Evolutionary conservation across 1,284 basidiomycete genomes (phyloP), one percentile per base, ranked within the genome.

Genomic region (Tilletia walkeri): DNA sequence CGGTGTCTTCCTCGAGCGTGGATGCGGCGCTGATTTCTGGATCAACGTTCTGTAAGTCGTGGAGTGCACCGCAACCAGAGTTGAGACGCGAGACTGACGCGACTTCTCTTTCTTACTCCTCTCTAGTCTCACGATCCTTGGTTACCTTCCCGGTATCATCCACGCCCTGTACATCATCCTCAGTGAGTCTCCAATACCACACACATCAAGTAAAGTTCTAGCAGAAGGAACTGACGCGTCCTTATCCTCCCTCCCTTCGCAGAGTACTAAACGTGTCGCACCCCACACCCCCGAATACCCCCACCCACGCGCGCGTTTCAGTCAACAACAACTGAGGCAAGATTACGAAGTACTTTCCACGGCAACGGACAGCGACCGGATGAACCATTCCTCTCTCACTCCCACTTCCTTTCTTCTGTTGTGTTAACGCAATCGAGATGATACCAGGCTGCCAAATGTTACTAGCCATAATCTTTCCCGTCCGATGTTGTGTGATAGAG

Each of bases 91-190:
- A 56, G 18, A 3, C 54, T 56, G n/a, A 56, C 54, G 30, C 54
- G 9, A 2, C 66, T n/a, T 39, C 54, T 48, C 50, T 54, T 41
- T 75, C 70, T 73, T 73, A 73, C 73, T 79, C 66, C 72, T 78
- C 54, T 30, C 24, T 30, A 30, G 24, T 30, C 71, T 78, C 68
- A 78, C 75, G 67, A 80, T 80, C 66, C 77, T 80, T 48, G 78
- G 78, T 72, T 79, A 73, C 67, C 66, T 71, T 34, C 74, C 78
- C 30, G 78, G 78, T 70, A 80, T 80, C 76, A 75, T 80, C 70
- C 77, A 78, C 76, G 78, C 78, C 48, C 73, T 79, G 54, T 79
- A 79, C 76, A 74, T 79, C 70, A 79, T 79, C 71, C 75, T 79
- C 76, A 78, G 59, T 63, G 16, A 36, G 59, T 63, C 24, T 30